A percentile compares a stretch with the other conserved stretches of the same genome.
Conservation (phyloP, 176 grass and related monocot species). For the Phyllostachys edulis region DNA sequence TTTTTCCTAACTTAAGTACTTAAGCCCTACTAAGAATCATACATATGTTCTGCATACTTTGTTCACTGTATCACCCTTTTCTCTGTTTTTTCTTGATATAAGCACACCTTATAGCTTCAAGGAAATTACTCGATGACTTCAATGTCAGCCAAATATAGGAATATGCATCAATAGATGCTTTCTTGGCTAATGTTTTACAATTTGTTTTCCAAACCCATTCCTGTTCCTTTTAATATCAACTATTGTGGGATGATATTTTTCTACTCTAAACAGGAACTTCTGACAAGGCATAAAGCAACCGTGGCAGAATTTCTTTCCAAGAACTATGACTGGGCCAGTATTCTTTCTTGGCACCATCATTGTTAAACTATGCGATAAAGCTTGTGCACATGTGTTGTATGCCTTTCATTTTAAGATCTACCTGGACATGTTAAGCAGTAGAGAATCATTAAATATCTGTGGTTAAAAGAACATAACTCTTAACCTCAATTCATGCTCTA, state of each 20-base stretch:
- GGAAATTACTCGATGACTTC: neutral
- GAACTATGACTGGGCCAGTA: slow-evolving; percentile 94
- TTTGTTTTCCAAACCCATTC: slow-evolving; percentile 1
- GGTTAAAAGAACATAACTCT: neutral
- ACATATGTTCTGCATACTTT: neutral
- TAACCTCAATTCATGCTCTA: neutral
- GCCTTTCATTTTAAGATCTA: neutral
- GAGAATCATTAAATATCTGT: neutral
- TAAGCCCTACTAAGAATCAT: neutral
- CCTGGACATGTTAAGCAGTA: neutral
- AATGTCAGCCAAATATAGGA: neutral
- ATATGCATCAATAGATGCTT: neutral
- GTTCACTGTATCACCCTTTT: neutral
- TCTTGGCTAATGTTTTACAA: neutral
- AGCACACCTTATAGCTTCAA: neutral
- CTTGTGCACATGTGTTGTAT: neutral
- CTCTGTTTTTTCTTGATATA: neutral
- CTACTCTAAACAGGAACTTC: slow-evolving; percentile 68
- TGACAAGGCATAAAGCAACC: slow-evolving; percentile 98
- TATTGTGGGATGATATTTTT: slow-evolving; percentile 29
- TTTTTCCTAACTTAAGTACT: neutral
- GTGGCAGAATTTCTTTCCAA: slow-evolving; percentile 96
- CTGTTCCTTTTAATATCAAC: slow-evolving; percentile 3
- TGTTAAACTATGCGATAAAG: slow-evolving; percentile 1
- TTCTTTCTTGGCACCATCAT: slow-evolving; percentile 13